Conservation (phyloP, 805 yeast genomes). For the Pichia scutulata region DNA sequence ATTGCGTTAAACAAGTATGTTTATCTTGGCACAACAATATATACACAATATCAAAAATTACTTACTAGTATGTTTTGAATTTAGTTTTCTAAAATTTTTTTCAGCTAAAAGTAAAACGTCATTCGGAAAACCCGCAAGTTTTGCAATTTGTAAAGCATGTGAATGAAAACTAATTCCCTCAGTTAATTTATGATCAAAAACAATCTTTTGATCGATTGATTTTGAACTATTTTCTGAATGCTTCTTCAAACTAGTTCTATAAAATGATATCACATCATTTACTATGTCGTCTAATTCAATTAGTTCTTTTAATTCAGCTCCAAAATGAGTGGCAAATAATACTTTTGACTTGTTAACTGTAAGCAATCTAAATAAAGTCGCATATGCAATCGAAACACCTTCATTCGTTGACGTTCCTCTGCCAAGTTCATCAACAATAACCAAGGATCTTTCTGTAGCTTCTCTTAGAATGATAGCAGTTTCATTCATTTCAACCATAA, state of each 20-base stretch:
- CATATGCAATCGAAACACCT: conserved; percentile 80
- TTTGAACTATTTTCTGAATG: conserved; percentile 3
- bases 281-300: conserved; percentile 27
- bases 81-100: conserved; percentile 20
- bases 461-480: conserved; percentile 60
- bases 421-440: conserved; percentile 83
- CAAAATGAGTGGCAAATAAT: conserved; percentile 88
- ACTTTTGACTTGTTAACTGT: conserved; percentile 55
- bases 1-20: no score
- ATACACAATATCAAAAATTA: no score
- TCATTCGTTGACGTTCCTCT: conserved; percentile 82
- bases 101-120: conserved; percentile 49
- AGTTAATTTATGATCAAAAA: conserved; percentile 49
- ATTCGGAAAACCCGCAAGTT: conserved; percentile 69
- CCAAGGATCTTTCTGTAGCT: conserved; percentile 61
- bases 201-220: conserved; percentile 24
- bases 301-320: conserved; percentile 41
- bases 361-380: conserved; percentile 53
- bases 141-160: conserved; percentile 71
- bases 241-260: conserved; percentile 19
- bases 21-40: no score
- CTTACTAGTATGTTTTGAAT: background rate
- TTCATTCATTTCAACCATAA: conserved; percentile 90
- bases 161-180: conserved; percentile 69
- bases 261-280: conserved; percentile 18